A percentile compares a stretch with the other conserved stretches of the same genome.
phyloP scores from a whole-genome alignment of 2,329 filamentous ascomycete species.

The Tolypocladium tropicale region DNA sequence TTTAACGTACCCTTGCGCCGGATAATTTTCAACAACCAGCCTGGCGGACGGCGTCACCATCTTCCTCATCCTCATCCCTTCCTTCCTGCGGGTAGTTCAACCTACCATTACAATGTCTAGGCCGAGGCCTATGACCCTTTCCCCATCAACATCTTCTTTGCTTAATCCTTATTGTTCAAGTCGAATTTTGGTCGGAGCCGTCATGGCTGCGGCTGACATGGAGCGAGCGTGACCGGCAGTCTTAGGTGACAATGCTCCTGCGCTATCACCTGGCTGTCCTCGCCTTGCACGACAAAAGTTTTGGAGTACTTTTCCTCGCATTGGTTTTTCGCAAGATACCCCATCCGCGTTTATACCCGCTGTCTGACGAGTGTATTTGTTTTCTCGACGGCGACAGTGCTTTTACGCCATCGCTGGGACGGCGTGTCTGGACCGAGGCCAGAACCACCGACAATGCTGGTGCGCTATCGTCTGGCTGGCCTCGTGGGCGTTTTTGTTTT shows the following conservation, averaged over 20 bases:
- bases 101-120: conserved; percentile 16
- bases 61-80: conserved; percentile 5
- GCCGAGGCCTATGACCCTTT: background rate
- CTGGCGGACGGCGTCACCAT: background rate
- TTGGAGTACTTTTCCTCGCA: conserved; percentile 8
- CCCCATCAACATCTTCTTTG: background rate
- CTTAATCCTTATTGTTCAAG: background rate
- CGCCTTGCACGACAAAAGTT: background rate
- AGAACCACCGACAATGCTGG: conserved; percentile 38
- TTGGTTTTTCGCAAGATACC: conserved; percentile 28
- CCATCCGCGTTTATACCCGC: conserved; percentile 34
- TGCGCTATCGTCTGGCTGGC: conserved; percentile 40
- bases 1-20: background rate
- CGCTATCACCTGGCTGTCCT: conserved; percentile 4
- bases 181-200: background rate
- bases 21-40: conserved; percentile 19
- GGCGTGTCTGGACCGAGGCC: conserved; percentile 39
- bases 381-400: conserved; percentile 44
- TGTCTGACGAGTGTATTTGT: conserved; percentile 27
- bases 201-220: background rate
- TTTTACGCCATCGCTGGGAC: conserved; percentile 46
- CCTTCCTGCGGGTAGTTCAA: conserved; percentile 25
- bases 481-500: conserved; percentile 34
- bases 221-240: background rate
- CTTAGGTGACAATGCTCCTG: conserved; percentile 2